Conservation (phyloP, 495 filamentous ascomycete genomes). For the Neurospora sp. region DNA sequence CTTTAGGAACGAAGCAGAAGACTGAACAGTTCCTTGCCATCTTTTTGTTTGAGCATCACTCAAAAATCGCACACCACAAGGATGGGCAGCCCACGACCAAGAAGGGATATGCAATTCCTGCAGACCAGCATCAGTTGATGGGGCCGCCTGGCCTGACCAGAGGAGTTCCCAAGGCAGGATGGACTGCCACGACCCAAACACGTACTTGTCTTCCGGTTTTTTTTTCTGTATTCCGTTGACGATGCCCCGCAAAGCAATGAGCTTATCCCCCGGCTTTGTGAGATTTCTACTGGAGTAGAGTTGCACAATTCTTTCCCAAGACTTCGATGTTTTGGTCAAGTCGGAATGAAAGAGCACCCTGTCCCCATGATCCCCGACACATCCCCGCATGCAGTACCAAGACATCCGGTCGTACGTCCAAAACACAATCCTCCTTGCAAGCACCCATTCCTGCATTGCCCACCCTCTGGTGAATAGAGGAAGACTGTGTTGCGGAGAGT, state of each 20-base stretch:
- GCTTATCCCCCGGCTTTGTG: background rate
- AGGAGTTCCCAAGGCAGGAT: background rate
- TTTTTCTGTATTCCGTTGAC: background rate
- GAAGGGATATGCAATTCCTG: background rate
- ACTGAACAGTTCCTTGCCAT: no score
- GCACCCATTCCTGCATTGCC: background rate
- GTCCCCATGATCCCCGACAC: background rate
- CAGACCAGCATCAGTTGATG: background rate
- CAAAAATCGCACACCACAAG: background rate
- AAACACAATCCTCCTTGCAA: background rate
- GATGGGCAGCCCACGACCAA: background rate
- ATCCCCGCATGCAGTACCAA: rapidly evolving
- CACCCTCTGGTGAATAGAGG: background rate
- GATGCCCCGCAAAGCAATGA: background rate
- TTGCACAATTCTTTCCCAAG: no score
- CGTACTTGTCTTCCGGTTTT: background rate
- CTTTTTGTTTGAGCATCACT: no score
- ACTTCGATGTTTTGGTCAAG: no score
- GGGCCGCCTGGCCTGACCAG: background rate
- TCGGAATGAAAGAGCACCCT: no score
- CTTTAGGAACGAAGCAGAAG: background rate
- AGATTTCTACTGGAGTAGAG: background rate
- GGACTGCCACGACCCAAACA: background rate
- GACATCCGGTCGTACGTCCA: background rate
- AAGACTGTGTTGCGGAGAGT: background rate